Base-by-base conservation (phyloP, 768 basidiomycete genomes). In the Cantharellus anzutake region DNA sequence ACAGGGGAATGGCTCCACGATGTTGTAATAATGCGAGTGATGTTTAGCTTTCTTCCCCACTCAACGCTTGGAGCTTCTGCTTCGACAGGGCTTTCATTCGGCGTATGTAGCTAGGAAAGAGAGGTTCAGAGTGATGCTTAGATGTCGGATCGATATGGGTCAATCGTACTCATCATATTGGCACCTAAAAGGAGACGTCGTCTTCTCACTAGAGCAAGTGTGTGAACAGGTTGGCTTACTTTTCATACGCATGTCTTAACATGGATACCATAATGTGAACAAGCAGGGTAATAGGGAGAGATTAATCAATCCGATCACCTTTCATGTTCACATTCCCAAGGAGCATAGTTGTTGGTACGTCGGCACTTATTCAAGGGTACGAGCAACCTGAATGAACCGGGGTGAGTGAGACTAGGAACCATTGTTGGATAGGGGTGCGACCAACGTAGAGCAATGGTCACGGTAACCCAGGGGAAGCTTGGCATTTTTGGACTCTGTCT, bases 301-400 rank as follows among this genome's bases (percentile, higher is more conserved):
- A 48, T 48, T 11, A 48, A 11, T 7, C 35, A 37, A 14, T 55
- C 75, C 74, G 68, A 89, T 84, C 62, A 83, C 88, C 86, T 76
- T 73, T 94, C 85, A 64, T 91, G 81, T 69, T 90, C 86, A 70
- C 91, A 94, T 64, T 92, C 83, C 91, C 91, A 96, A n/a, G 87
- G 83, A 66, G 86, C 70, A 70, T 90, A 96, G 57, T 72, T 73
- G 56, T 79, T 80, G 67, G 86, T 75, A 70, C 79, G 82, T 65
- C 91, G 80, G 71, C 91, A 96, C 63, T 81, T 73, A 68, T 96
- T 94, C 61, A 96, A 74, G 29, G 91, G 91, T 57, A 96, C 79
- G 63, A 94, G 74, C 37, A 93, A 75, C 59, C 91, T 96, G n/a
- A 51, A 42, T 51, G 38, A 59, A 59, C 42, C 37, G 16, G 37